Base-by-base conservation (phyloP, 2,329 filamentous ascomycete species). In the Xylaria arbuscula region DNA sequence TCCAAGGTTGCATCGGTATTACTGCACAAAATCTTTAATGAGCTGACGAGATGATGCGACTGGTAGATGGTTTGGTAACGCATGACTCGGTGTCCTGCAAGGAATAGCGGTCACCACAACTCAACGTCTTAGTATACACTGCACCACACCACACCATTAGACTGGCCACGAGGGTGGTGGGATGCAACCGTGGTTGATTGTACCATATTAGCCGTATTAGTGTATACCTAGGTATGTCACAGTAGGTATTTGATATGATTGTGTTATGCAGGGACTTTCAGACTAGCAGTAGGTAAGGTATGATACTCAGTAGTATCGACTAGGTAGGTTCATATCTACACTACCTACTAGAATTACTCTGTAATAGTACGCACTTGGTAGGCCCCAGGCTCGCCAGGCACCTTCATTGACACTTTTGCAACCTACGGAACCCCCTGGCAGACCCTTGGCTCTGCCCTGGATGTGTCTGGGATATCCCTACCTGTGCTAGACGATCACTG, bases 41-140 rank as follows among this genome's bases (percentile, higher is more conserved):
- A 51, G 56, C 60, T 64, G 59, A 60, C 56, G 34, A 47, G 36
- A 45, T 13, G 24, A 60, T 67, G 56, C 50, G 58, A 59, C 66
- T 64, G 56, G 61, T 40, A 11, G 54, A 1, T 36, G 42, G 38
- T 55, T 61, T 40, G 34, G 64, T 67, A 61, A 64, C 67, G 48
- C 67, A 69, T 69, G 64, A 69, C 67, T 69, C 67, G 64, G 54
- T 59, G 45, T 67, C 66, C 66, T 68, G 66, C 68, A 70, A 55
- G 62, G 68, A 68, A 68, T 61, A 22, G 68, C 68, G 68, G 68
- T 70, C 65, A 70, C 68, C 58, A 68, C 57, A 38, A 11, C 10
- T 3, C 28, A 28, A 28, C 28, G 28, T 28, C 28, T 28, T 28
- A 57, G 28, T 57, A 53, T 22, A 62, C 64, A 57, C 64, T 17